Evolutionary conservation across 345 rosid species (phyloP).

Genomic region (Garcia nutans): DNA sequence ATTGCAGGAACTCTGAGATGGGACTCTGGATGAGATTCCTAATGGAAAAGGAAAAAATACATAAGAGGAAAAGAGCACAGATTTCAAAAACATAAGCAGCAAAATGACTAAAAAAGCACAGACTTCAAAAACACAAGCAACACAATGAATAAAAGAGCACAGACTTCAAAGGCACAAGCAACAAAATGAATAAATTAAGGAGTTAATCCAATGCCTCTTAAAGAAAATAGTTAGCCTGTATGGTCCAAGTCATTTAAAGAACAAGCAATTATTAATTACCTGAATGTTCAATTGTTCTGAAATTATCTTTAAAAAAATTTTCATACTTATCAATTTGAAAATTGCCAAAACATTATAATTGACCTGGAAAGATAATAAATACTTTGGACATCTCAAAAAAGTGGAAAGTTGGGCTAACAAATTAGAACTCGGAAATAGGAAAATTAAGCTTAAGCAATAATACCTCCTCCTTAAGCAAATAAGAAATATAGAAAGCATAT

Average conservation of each 20-base stretch:
- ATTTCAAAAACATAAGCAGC: not conserved
- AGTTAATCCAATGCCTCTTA: not conserved
- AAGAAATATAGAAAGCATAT: not conserved
- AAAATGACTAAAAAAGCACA: not conserved
- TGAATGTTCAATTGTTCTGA: not conserved
- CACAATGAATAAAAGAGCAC: too few species aligned
- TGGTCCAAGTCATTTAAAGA: not conserved
- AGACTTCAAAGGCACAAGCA: too few species aligned
- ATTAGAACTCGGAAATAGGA: not conserved
- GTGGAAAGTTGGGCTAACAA: not conserved
- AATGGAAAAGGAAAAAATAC: constrained; percentile 9
- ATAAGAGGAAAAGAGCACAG: too few species aligned
- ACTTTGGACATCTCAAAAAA: too few species aligned
- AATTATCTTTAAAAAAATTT: not conserved
- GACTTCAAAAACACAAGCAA: not conserved
- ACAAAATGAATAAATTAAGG: constrained; percentile 2
- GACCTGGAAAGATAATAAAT: not conserved
- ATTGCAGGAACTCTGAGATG: constrained; percentile 90
- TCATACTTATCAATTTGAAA: not conserved
- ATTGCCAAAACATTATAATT: too few species aligned
- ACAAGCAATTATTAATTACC: not conserved
- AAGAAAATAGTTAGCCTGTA: not conserved
- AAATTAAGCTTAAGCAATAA: not conserved
- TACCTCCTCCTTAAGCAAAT: not conserved
- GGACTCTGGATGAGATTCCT: constrained; percentile 96